Conservation (phyloP, 2,329 filamentous ascomycete genomes). For the Venturia oleaginea region DNA sequence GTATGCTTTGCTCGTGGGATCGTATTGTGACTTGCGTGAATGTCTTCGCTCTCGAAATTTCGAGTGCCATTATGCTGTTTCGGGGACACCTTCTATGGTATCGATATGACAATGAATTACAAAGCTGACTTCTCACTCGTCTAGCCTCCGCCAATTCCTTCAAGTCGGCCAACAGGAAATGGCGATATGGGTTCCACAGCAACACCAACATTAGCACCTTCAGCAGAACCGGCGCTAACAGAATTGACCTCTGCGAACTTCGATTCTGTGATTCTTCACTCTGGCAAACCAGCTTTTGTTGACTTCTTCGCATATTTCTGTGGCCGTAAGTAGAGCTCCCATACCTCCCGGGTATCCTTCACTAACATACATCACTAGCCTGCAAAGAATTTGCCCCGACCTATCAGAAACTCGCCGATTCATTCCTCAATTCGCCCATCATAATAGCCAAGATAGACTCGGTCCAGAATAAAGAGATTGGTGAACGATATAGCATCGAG, state of each 20-base stretch:
- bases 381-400: slow-evolving; percentile 88
- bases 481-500: slow-evolving; percentile 65
- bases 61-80: neutral
- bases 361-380: slow-evolving; percentile 61
- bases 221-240: slow-evolving; percentile 3
- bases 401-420: slow-evolving; percentile 79
- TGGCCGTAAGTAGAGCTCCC: slow-evolving; percentile 97
- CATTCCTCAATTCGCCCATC: slow-evolving; percentile 73
- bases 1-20: neutral
- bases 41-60: neutral
- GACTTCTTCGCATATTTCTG: slow-evolving; percentile 99
- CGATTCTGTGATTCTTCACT: slow-evolving; percentile 78
- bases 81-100: neutral
- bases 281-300: slow-evolving; percentile 88
- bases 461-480: slow-evolving; percentile 75
- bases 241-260: slow-evolving; percentile 89
- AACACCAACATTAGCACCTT: neutral
- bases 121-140: slow-evolving; percentile 14
- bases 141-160: slow-evolving; percentile 16
- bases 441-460: slow-evolving; percentile 93
- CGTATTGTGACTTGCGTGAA: neutral
- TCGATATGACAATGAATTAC: neutral
- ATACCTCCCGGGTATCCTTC: slow-evolving; percentile 61
- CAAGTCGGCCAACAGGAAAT: slow-evolving; percentile 14
- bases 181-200: slow-evolving; percentile 7